phyloP scores from a whole-genome alignment of 768 basidiomycete species.

The Astraeus odoratus region DNA sequence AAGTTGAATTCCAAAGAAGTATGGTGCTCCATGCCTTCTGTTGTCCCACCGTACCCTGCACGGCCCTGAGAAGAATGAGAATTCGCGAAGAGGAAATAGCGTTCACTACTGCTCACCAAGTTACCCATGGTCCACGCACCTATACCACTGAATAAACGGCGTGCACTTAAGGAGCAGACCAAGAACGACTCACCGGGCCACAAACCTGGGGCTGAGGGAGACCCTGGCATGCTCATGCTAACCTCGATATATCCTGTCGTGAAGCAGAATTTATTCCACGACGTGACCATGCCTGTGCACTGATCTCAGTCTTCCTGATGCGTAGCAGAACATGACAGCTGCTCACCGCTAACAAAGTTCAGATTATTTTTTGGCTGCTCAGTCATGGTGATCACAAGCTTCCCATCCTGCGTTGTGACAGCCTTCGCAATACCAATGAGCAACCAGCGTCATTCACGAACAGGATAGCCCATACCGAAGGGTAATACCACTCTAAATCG shows the following conservation, averaged over 20 bases:
- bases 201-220: conserved; percentile 53
- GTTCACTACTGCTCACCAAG: conserved; percentile 25
- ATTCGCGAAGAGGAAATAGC: not conserved
- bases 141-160: conserved; percentile 13
- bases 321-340: not conserved
- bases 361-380: conserved; percentile 68
- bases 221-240: conserved; percentile 68
- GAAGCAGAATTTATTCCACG: conserved; percentile 96
- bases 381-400: conserved; percentile 73
- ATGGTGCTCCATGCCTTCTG: conserved; percentile 48
- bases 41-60: conserved; percentile 85
- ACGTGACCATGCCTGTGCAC: conserved; percentile 56
- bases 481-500: conserved; percentile 83
- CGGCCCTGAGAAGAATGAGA: conserved; percentile 48
- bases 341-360: conserved; percentile 74
- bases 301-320: conserved; percentile 5
- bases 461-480: conserved; percentile 38
- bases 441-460: not conserved
- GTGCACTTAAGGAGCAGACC: not conserved
- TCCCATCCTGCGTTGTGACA: conserved; percentile 70
- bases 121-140: conserved; percentile 79
- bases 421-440: conserved; percentile 29
- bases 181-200: conserved; percentile 69
- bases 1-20: conserved; percentile 1
- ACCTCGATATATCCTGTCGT: conserved; percentile 89